Evolutionary conservation across 2,329 filamentous ascomycete species (phyloP).

Genomic region (Alternaria arbusti): DNA sequence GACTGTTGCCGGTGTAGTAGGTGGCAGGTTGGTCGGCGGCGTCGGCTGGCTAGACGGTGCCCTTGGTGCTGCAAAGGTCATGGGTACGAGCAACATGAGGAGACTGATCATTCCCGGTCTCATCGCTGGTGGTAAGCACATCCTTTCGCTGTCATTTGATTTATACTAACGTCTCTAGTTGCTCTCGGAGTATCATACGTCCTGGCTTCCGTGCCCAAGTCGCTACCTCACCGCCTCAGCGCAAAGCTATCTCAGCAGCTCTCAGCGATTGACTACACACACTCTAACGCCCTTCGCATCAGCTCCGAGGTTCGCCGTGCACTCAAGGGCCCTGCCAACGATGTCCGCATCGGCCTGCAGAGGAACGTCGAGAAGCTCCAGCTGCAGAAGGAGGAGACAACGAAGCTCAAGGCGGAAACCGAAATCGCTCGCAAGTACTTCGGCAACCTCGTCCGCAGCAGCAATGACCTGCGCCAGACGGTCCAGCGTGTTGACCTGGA

Average conservation of each 20-base stretch:
- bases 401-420: slow-evolving; percentile 81
- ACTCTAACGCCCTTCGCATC: slow-evolving; percentile 85
- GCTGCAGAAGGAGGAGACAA: slow-evolving; percentile 80
- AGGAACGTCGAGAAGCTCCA: slow-evolving; percentile 82
- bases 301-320: slow-evolving; percentile 86
- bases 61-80: slow-evolving; percentile 77
- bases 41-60: slow-evolving; percentile 90
- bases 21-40: slow-evolving; percentile 80
- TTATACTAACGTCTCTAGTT: slow-evolving; percentile 56
- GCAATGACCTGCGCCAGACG: slow-evolving; percentile 55
- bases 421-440: slow-evolving; percentile 92
- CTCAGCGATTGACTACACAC: slow-evolving; percentile 85
- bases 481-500: slow-evolving; percentile 62
- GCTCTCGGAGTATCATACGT: slow-evolving; percentile 79
- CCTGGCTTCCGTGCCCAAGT: slow-evolving; percentile 84
- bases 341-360: slow-evolving; percentile 81
- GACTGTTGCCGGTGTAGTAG: slow-evolving; percentile 86
- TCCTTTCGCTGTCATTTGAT: neutral
- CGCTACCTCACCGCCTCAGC: slow-evolving; percentile 83
- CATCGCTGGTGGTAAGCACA: slow-evolving; percentile 74
- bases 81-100: slow-evolving; percentile 82
- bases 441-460: slow-evolving; percentile 75
- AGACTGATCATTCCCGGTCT: slow-evolving; percentile 82
- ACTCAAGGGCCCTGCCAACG: slow-evolving; percentile 84
- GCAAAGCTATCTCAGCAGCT: slow-evolving; percentile 85